Percentiles rank a stretch among this genome's conserved stretches.
Conservation (phyloP, 108 stramenopile species). For the Mediolabrus comicus region DNA sequence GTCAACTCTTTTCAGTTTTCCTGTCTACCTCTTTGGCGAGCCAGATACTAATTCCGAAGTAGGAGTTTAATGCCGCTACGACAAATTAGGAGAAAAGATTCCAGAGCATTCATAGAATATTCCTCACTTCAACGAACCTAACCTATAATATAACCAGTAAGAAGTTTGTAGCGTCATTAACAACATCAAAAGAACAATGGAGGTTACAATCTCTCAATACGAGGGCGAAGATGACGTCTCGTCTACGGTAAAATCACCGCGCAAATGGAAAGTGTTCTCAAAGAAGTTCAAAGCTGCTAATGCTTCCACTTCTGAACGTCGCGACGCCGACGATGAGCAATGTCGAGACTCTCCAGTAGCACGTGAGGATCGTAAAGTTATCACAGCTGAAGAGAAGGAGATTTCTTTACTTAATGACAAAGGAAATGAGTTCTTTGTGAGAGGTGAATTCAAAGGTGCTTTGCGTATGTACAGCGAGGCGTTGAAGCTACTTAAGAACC, state of each 20-base stretch:
- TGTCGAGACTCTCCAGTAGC: slow-evolving; percentile 2
- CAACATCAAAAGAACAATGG: background rate
- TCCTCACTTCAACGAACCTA: too few species aligned
- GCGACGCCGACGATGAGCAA: slow-evolving; percentile 1
- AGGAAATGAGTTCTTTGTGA: slow-evolving; percentile 48
- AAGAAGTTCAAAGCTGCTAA: background rate
- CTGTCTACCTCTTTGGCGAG: too few species aligned
- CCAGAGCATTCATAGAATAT: too few species aligned
- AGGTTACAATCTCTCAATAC: background rate
- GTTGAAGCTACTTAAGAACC: slow-evolving; percentile 36
- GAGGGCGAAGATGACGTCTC: background rate
- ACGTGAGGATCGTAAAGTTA: background rate
- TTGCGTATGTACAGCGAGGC: slow-evolving; percentile 54
- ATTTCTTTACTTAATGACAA: slow-evolving; percentile 42
- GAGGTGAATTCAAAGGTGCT: slow-evolving; percentile 44
- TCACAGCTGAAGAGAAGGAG: slow-evolving; percentile 24
- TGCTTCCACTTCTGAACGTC: background rate
- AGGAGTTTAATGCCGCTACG: too few species aligned
- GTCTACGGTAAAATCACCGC: background rate
- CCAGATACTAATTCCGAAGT: too few species aligned
- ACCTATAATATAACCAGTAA: too few species aligned
- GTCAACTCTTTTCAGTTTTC: too few species aligned
- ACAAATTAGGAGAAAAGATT: too few species aligned
- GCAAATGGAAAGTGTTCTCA: background rate
- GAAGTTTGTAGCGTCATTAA: too few species aligned